These are phyloP conservation scores for Cryptosporidium viatorum DNA, from an alignment of 169 alveolate genomes.

Conservation along the genomic window DNA sequence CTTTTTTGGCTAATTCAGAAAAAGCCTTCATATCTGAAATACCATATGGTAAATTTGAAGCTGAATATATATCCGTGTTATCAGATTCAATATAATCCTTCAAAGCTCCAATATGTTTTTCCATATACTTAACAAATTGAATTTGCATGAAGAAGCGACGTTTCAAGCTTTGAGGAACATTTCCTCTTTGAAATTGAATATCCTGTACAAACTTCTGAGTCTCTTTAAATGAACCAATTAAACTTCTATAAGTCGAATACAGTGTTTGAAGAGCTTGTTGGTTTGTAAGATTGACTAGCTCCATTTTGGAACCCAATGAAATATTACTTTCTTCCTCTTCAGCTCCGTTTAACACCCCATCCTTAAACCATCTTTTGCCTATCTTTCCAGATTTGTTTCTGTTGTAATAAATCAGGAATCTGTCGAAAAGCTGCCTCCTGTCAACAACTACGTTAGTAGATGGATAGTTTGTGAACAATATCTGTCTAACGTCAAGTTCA, in stretches of 20 bases:
- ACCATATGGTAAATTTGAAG: conserved; percentile 34
- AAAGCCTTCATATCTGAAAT: conserved; percentile 32
- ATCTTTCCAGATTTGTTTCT: not conserved
- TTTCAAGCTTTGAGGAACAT: conserved; percentile 40
- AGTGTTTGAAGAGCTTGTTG: conserved; percentile 66
- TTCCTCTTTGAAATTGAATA: conserved; percentile 49
- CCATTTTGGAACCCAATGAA: conserved; percentile 7
- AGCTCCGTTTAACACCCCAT: conserved; percentile 16
- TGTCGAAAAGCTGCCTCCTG: conserved; percentile 40
- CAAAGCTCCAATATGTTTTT: conserved; percentile 70
- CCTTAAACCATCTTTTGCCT: conserved; percentile 8
- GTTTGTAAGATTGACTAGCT: conserved; percentile 44
- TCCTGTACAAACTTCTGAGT: conserved; percentile 59
- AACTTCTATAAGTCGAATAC: conserved; percentile 53
- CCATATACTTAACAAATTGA: conserved; percentile 64
- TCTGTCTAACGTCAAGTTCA: conserved; percentile 39
- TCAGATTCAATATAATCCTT: conserved; percentile 27
- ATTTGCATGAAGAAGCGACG: conserved; percentile 52
- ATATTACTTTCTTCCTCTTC: conserved; percentile 33
- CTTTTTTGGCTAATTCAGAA: conserved; percentile 21
- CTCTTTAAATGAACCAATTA: conserved; percentile 56
- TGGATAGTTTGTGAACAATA: conserved; percentile 57
- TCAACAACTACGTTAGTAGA: conserved; percentile 11
- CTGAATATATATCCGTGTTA: conserved; percentile 43
- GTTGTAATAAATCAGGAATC: conserved; percentile 29